These are phyloP conservation scores for Ophiostoma quercus DNA, from an alignment of 2,329 filamentous ascomycete genomes.

Conservation along the genomic window DNA sequence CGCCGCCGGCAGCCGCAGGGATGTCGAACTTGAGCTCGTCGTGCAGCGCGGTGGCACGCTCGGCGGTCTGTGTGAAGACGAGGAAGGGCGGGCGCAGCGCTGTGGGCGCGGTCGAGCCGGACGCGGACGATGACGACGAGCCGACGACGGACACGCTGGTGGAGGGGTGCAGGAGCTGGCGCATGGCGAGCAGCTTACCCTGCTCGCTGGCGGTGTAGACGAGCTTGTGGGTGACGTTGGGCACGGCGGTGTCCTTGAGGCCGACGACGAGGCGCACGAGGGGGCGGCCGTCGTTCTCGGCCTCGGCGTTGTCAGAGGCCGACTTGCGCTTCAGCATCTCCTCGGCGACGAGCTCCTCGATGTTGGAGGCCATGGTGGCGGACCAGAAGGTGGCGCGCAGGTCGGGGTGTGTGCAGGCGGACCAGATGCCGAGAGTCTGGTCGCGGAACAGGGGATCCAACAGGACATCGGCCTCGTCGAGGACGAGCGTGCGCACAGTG, in stretches of 20 bases:
- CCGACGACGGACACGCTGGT: conserved; percentile 38
- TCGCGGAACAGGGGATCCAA: conserved; percentile 86
- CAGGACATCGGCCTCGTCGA: conserved; percentile 94
- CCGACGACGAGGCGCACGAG: conserved; percentile 88
- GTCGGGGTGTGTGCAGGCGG: conserved; percentile 63
- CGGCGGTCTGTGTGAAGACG: conserved; percentile 89
- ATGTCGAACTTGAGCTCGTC: conserved; percentile 94
- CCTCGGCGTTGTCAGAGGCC: not conserved
- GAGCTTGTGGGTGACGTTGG: conserved; percentile 83
- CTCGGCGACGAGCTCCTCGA: conserved; percentile 71
- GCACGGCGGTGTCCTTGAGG: conserved; percentile 89
- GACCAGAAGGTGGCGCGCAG: conserved; percentile 84
- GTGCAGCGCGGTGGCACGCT: conserved; percentile 79
- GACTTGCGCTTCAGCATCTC: conserved; percentile 46
- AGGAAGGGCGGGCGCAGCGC: conserved; percentile 80
- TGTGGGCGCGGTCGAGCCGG: conserved; percentile 23
- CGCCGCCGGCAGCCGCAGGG: conserved; percentile 77
- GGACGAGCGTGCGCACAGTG: conserved; percentile 65
- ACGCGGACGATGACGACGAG: conserved; percentile 28
- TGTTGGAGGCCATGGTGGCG: conserved; percentile 90
- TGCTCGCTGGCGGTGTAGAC: conserved; percentile 88
- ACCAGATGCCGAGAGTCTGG: conserved; percentile 81
- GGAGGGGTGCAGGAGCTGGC: conserved; percentile 78
- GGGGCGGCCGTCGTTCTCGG: conserved; percentile 36
- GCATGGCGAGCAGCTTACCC: conserved; percentile 85